These are phyloP conservation scores for Eucommia ulmoides DNA, from an alignment of 257 asterid genomes.

Conservation along the genomic window DNA sequence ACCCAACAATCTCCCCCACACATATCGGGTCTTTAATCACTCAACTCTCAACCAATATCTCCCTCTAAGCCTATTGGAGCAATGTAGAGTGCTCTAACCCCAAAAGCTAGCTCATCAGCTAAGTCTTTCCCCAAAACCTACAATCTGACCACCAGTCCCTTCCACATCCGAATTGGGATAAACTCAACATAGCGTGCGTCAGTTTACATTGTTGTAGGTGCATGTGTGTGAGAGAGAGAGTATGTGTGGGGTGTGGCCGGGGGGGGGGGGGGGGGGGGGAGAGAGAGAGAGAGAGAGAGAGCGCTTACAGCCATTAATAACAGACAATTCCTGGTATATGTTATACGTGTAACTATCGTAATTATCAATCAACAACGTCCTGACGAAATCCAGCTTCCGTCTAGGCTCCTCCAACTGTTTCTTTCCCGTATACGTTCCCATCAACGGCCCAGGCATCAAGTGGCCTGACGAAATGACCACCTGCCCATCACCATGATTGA, in stretches of 20 bases:
- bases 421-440: conserved; percentile 41
- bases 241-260: background rate
- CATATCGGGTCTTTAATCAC: too few relatives aligned
- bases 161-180: too few relatives aligned
- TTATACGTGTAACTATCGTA: conserved; percentile 96
- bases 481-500: conserved; percentile 22
- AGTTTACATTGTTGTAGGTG: too few relatives aligned
- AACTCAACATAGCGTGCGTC: too few relatives aligned
- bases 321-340: conserved; percentile 84
- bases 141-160: too few relatives aligned
- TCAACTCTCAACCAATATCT: too few relatives aligned
- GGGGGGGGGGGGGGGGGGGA: background rate
- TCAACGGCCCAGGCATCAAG: conserved; percentile 47
- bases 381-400: conserved; percentile 36
- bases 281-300: conserved; percentile 3
- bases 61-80: too few relatives aligned
- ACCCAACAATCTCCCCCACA: too few relatives aligned
- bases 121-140: too few relatives aligned
- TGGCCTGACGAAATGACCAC: conserved; percentile 43
- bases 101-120: too few relatives aligned
- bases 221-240: conserved; percentile 2
- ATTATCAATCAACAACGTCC: conserved; percentile 86
- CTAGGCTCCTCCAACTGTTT: conserved; percentile 30
- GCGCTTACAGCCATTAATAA: conserved; percentile 72
- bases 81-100: too few relatives aligned